Evolutionary conservation across 2,329 filamentous ascomycete genomes (phyloP), one percentile per base, ranked within the genome.

Genomic region (Aspergillus aculeatinus): DNA sequence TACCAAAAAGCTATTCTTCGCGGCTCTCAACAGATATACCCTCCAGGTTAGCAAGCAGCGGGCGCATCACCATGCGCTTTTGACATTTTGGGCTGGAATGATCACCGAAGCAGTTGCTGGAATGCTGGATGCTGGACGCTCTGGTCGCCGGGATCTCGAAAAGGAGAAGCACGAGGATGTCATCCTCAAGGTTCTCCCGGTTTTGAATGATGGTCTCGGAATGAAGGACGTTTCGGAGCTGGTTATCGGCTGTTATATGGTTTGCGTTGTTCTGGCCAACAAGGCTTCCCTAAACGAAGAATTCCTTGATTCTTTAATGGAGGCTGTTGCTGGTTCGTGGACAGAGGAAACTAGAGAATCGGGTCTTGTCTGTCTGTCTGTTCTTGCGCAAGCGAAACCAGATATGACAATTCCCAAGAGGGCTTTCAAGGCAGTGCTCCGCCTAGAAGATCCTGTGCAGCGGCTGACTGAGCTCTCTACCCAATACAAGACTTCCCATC

Each of bases 71-170:
- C 86, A 91, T 44, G 86, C 87, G 1, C 79, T 97, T 60, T 79
- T 96, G 57, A 89, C 91, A 0, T 97, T 99, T 73, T 99, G 95
- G 94, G 92, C 90, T 4, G 89, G 92, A 50, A 82, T 97, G 55
- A 88, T 90, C 74, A 91, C 92, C 0, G 93, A 99, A 76, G 88
- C 93, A 11, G 83, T 96, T 60, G 90, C 91, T 63, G 89, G 87
- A 31, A 92, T 95, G 81, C 78, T 98, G 60, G 91, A 96, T 69
- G 85, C 84, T 57, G 84, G 87, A 62, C 87, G 86, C 65, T 93
- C 92, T 1, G 93, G 93, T 56, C 84, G 92, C 65, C 84, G 84
- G 65, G 86, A 87, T 62, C 83, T 96, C 4, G 90, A 96, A 74
- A 84, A 85, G 67, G 89, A 95, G 70, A 90, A 92, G 67, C 88